Base-by-base conservation (phyloP, 1,284 basidiomycete genomes). In the Marasmius oreades region DNA sequence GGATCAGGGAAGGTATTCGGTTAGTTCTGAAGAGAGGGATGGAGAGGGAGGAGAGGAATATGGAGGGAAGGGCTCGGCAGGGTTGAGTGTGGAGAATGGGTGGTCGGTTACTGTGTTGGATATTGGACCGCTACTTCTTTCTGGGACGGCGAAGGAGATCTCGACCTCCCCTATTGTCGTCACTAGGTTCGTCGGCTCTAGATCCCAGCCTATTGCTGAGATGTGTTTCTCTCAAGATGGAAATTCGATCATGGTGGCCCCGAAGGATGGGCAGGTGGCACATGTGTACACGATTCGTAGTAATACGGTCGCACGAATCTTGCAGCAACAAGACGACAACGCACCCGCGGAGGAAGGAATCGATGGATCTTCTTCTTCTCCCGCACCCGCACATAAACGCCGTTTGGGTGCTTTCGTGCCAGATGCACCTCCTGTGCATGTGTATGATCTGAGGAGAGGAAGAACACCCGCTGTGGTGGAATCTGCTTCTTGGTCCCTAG, bases 361-460 rank as follows among this genome's bases (percentile, higher is more conserved):
- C 2, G 28, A 50, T 10, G 24, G 51, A 8, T 46, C 48, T 16
- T 51, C 56, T 26, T 33, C 43, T 8, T 24, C n/a, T n/a, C n/a
- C n/a, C n/a, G n/a, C n/a, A n/a, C n/a, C n/a, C 51, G 11, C 23
- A 51, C 18, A 43, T 26, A 45, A 39, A 24, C 46, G 36, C 70
- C 70, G 37, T 16, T 51, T 39, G 31, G 34, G 43, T 16, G 18
- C 65, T 55, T 46, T 51, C 44, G 55, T 50, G n/a, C 47, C 39
- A 36, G 57, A 58, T 51, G 58, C 45, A 33, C 73, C 64, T 56
- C 81, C 73, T 59, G 81, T 78, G 78, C 86, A 89, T 63, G 61
- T 86, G 53, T 93, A 93, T 64, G 77, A 82, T 57, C 75, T 93
- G 14, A 76, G 80, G 39, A 76, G 92, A 4, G 92, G 92, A 6